Percentiles rank a stretch among this genome's conserved stretches.
Evolutionary conservation across 2,329 filamentous ascomycete genomes (phyloP).

Genomic region (Hymenoscyphus fraxineus): DNA sequence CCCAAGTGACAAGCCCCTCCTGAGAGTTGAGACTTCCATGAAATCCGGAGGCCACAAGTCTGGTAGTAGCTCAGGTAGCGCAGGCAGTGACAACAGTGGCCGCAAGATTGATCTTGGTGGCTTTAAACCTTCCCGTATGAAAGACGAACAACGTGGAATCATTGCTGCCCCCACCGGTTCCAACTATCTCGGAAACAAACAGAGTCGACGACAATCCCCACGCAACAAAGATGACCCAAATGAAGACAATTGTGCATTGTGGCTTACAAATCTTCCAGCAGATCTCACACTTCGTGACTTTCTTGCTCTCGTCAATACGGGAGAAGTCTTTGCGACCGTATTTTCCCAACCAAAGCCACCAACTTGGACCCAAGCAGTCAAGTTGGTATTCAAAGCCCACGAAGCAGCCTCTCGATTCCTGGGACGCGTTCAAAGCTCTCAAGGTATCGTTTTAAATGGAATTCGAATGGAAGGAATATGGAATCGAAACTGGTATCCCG

Average conservation of each 20-base stretch:
- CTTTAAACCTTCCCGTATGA: conserved; percentile 13
- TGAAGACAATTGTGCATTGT: conserved; percentile 9
- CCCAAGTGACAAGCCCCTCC: not conserved
- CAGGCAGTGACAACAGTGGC: not conserved
- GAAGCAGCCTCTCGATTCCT: conserved; percentile 6
- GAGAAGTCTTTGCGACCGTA: conserved; percentile 6
- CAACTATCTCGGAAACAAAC: conserved; percentile 9
- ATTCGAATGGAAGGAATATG: conserved; percentile 4
- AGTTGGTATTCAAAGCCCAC: conserved; percentile 9
- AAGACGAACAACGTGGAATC: conserved; percentile 4
- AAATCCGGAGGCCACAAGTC: not conserved
- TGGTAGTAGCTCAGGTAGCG: not conserved
- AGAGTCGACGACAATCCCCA: not conserved
- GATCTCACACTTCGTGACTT: not conserved
- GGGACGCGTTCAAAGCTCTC: not conserved
- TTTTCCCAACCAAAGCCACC: not conserved
- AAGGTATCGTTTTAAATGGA: not conserved
- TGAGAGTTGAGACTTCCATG: not conserved
- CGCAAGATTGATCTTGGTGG: not conserved
- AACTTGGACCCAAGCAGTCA: conserved; percentile 7
- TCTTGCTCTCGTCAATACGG: not conserved
- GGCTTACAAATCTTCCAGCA: conserved; percentile 5
- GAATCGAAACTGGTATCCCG: conserved; percentile 10
- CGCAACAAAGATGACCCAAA: not conserved
- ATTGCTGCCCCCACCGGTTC: not conserved